A percentile compares a stretch with the other conserved stretches of the same genome.
Evolutionary conservation across 2,329 filamentous ascomycete species (phyloP).

Genomic region (Aspergillus sergii): DNA sequence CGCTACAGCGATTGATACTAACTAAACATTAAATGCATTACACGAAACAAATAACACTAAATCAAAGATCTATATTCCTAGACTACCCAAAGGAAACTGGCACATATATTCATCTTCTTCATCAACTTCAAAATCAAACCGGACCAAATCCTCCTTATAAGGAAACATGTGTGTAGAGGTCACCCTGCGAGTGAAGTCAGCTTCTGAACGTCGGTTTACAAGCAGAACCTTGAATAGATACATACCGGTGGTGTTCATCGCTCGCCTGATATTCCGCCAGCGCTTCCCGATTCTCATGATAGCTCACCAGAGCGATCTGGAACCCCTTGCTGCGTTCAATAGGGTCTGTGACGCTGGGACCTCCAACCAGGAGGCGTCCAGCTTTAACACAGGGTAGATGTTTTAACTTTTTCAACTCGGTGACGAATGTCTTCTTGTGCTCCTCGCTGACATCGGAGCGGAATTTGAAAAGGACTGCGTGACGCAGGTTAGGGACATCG

Average conservation of each 20-base stretch:
- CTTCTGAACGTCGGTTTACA: background rate
- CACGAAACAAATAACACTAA: background rate
- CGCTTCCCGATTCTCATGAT: slow-evolving; percentile 50
- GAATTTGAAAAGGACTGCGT: slow-evolving; percentile 57
- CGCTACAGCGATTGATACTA: too few species aligned
- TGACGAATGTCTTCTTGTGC: slow-evolving; percentile 50
- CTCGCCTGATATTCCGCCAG: slow-evolving; percentile 57
- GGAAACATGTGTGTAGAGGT: slow-evolving; percentile 56
- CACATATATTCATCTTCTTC: slow-evolving; percentile 37
- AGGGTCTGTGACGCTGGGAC: slow-evolving; percentile 56
- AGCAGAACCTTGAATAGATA: background rate
- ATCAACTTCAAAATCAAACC: slow-evolving; percentile 57
- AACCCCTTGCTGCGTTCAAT: slow-evolving; percentile 57
- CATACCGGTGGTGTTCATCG: slow-evolving; percentile 54
- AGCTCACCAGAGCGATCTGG: slow-evolving; percentile 56
- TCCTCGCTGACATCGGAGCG: slow-evolving; percentile 43
- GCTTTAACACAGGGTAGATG: slow-evolving; percentile 52
- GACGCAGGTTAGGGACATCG: background rate
- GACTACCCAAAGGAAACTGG: slow-evolving; percentile 6
- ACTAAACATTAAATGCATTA: too few species aligned
- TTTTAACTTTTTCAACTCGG: slow-evolving; percentile 54
- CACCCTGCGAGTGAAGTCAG: slow-evolving; percentile 42
- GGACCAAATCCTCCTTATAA: slow-evolving; percentile 55
- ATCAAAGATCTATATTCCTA: background rate
- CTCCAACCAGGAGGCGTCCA: slow-evolving; percentile 54